Evolutionary conservation across 768 basidiomycete species (phyloP), one percentile per base, ranked within the genome.

Genomic region (Trametes meyenii): DNA sequence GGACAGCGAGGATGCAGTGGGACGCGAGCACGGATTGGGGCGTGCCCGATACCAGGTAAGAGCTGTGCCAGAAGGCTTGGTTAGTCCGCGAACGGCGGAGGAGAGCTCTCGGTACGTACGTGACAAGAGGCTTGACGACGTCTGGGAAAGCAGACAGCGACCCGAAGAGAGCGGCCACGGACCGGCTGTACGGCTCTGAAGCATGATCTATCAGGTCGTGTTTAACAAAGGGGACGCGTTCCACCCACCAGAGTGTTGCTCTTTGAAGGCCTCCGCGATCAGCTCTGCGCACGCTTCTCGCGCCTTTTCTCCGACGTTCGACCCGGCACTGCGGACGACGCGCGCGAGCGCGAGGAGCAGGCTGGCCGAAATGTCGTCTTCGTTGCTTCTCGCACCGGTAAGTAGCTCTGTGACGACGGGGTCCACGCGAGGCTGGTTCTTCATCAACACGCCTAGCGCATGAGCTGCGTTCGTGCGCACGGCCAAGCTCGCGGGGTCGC

Each of bases 341-440:
- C 85, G 79, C 0, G 92, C 87, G 44, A 98, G 77, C 1, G 94
- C 92, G 45, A 85, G 74, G 11, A 91, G 80, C 64, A 94, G 82
- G 63, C 91, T 93, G 11, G 85, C 84, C 0, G 89, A 85, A 50
- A 96, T 85, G 35, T 81, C 81, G 3, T 83, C 81, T 46, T 90
- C 89, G 54, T 89, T 89, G 29, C 77, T 71, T 65, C 79, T 79
- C 16, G 83, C 83, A 50, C 85, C 83, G 4, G 82, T 75, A 17
- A 92, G 75, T 52, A 99, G 79, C 72, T 98, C 96, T 3, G 92
- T 94, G 51, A 98, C 81, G n/a, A 98, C 88, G 0, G 95, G 95
- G 71, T 98, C 96, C 35, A 94, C 92, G 54, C 94, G 81, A 5
- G 93, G 88, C 72, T 95, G 92, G 69, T 88, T 89, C 68, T 84